Percentiles rank a stretch among this genome's conserved stretches.
phyloP scores from a whole-genome alignment of 345 rosid species.

The Ricinus communis region DNA sequence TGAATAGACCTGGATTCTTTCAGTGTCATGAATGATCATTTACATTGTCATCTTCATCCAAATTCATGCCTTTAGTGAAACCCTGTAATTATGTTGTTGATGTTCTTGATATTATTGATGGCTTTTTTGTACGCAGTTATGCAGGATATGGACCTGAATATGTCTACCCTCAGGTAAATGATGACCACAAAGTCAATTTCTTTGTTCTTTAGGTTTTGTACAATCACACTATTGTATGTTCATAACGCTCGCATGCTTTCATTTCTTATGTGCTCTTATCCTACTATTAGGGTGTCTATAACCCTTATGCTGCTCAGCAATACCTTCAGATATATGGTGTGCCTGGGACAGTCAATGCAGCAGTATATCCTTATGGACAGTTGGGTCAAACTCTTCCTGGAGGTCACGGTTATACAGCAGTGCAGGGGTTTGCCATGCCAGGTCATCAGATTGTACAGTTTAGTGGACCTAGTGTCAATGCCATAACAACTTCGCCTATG shows the following conservation, averaged over 20 bases:
- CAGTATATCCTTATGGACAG: constrained; percentile 70
- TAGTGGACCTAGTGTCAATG: constrained; percentile 58
- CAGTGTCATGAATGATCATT: constrained; percentile 5
- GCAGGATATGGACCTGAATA: constrained; percentile 77
- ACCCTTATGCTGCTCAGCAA: constrained; percentile 71
- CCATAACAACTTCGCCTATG: constrained; percentile 60
- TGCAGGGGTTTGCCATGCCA: constrained; percentile 72
- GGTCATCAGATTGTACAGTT: constrained; percentile 69
- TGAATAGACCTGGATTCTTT: constrained; percentile 6
- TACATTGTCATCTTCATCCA: constrained; percentile 9
- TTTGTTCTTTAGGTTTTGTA: constrained; percentile 4
- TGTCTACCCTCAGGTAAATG: constrained; percentile 72
- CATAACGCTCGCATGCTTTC: not conserved
- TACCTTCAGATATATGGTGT: constrained; percentile 82
- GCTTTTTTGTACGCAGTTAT: constrained; percentile 50
- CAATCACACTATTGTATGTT: not conserved
- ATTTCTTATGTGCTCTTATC: constrained; percentile 14
- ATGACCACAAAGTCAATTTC: not conserved
- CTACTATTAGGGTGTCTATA: constrained; percentile 57
- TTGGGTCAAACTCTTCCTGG: constrained; percentile 62
- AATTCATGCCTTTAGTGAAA: constrained; percentile 6
- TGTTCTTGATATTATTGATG: constrained; percentile 11
- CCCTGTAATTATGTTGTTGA: constrained; percentile 2
- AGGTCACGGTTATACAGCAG: constrained; percentile 62
- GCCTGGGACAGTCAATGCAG: constrained; percentile 60